Conservation (phyloP, 129 eudicot species). For the Scalesia atractyloides region DNA sequence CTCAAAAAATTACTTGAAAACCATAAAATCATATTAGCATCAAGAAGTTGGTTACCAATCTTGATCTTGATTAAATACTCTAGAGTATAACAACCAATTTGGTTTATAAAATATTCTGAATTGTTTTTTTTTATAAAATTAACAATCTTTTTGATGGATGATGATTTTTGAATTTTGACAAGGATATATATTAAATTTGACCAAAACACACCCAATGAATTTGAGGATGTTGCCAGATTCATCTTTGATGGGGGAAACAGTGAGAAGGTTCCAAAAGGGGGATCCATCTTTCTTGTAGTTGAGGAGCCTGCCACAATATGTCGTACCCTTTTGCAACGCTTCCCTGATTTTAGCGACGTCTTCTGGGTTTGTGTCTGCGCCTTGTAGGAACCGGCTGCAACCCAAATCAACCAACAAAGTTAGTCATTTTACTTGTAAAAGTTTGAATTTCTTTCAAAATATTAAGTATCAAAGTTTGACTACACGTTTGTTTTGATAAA, state of each 20-base stretch:
- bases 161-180: no score
- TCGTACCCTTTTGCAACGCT: conserved; percentile 62
- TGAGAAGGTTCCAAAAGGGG: conserved; percentile 95
- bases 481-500: no score
- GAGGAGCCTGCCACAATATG: conserved; percentile 83
- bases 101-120: no score
- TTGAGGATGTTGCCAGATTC: conserved; percentile 89
- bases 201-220: conserved; percentile 68
- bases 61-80: no score
- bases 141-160: no score
- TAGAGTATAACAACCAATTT: no score
- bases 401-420: not conserved
- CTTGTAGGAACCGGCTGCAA: conserved; percentile 89
- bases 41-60: no score
- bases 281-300: conserved; percentile 96
- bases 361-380: conserved; percentile 87
- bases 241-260: conserved; percentile 95
- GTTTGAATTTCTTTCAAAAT: not conserved
- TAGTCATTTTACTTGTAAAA: not conserved
- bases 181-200: no score
- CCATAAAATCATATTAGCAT: no score
- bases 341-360: conserved; percentile 92
- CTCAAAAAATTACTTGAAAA: no score
- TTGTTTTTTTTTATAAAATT: no score
- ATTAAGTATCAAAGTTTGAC: not conserved